Evolutionary conservation across 2,329 filamentous ascomycete species (phyloP).

Genomic region (Apiospora phragmitis): DNA sequence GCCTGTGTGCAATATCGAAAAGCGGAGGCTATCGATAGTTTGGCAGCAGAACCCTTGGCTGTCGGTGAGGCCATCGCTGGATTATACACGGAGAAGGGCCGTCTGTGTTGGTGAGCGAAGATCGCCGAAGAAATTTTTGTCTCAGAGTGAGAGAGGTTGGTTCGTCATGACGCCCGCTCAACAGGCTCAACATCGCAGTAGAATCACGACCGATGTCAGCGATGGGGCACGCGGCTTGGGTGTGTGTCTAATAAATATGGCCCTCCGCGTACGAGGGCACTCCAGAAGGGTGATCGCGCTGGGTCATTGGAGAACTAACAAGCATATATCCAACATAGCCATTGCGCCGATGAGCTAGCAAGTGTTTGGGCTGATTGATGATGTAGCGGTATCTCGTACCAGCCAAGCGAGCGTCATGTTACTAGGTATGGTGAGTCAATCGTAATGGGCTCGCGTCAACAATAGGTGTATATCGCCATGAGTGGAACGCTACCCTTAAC

Average conservation of each 20-base stretch:
- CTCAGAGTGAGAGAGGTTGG: not conserved
- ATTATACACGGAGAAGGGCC: not conserved
- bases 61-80: conserved; percentile 16
- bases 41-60: not conserved
- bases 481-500: not conserved
- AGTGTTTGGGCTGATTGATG: not conserved
- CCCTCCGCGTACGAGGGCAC: not conserved
- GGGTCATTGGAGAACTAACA: too few species aligned
- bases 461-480: not conserved
- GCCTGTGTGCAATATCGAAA: conserved; percentile 21
- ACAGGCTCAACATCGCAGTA: not conserved
- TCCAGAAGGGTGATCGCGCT: too few species aligned
- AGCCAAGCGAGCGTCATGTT: not conserved
- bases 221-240: not conserved
- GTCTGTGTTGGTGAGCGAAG: not conserved
- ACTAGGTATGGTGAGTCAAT: not conserved
- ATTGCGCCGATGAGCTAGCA: too few species aligned
- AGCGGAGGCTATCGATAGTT: not conserved
- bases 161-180: not conserved
- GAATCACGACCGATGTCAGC: not conserved
- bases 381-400: not conserved
- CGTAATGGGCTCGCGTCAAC: not conserved
- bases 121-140: not conserved
- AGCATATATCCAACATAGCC: too few species aligned
- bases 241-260: not conserved